Evolutionary conservation across 495 filamentous ascomycete species (phyloP).

Genomic region (Aspergillus wentii): DNA sequence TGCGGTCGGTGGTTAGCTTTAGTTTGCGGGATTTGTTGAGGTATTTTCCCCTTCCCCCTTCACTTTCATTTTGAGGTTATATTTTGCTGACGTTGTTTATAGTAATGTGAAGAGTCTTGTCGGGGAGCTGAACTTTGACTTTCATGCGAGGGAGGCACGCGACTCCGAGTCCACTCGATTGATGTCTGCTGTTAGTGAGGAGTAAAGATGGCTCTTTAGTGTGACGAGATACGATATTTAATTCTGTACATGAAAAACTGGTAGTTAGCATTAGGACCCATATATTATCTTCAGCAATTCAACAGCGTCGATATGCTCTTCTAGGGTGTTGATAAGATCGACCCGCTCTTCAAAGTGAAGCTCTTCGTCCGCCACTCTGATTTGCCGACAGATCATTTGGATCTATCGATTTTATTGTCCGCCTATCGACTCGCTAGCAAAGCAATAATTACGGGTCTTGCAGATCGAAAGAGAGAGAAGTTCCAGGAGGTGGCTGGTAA

Average conservation of each 20-base stretch:
- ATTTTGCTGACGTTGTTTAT: background rate
- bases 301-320: background rate
- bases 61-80: background rate
- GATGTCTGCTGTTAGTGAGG: constrained; percentile 8
- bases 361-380: background rate
- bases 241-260: background rate
- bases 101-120: constrained; percentile 60
- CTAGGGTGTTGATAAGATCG: background rate
- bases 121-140: constrained; percentile 71
- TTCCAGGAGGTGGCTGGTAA: no score
- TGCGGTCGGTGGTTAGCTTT: constrained; percentile 58
- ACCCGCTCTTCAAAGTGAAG: background rate
- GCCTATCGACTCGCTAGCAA: no score
- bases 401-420: no score
- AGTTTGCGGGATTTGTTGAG: constrained; percentile 55
- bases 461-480: no score
- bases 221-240: background rate
- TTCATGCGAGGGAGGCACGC: constrained; percentile 23
- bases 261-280: background rate
- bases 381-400: no score
- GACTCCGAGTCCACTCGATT: constrained; percentile 16
- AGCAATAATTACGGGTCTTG: no score
- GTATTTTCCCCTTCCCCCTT: constrained; percentile 15
- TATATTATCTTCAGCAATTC: background rate
- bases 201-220: background rate